phyloP scores from a whole-genome alignment of 2,329 filamentous ascomycete genomes.

The Pseudogymnoascus sp. region DNA sequence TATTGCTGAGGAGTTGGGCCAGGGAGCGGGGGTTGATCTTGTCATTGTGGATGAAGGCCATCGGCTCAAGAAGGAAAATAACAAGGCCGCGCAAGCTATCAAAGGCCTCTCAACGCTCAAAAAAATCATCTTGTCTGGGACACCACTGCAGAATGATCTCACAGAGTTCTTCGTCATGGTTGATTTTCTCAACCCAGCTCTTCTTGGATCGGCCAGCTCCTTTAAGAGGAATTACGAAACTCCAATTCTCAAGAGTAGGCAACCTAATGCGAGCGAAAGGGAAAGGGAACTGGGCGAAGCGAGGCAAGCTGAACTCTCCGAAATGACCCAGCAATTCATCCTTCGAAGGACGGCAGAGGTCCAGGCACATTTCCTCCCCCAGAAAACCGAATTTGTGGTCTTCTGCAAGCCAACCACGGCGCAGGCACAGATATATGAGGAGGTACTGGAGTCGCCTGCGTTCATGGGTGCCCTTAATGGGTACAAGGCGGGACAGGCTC shows the following conservation, averaged over 20 bases:
- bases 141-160: constrained; percentile 90
- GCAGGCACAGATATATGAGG: constrained; percentile 79
- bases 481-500: constrained; percentile 44
- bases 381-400: constrained; percentile 92
- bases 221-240: constrained; percentile 95
- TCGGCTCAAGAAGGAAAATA: constrained; percentile 93
- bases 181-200: constrained; percentile 85
- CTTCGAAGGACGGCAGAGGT: constrained; percentile 85
- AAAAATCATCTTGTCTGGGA: constrained; percentile 50
- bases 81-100: constrained; percentile 84
- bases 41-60: constrained; percentile 98
- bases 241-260: constrained; percentile 66
- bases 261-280: constrained; percentile 48
- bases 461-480: constrained; percentile 54
- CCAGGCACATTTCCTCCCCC: constrained; percentile 78
- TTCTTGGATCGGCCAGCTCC: constrained; percentile 86
- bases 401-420: constrained; percentile 87
- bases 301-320: constrained; percentile 77
- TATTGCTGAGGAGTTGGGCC: constrained; percentile 58
- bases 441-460: constrained; percentile 56
- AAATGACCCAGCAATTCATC: constrained; percentile 87
- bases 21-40: constrained; percentile 60
- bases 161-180: constrained; percentile 90
- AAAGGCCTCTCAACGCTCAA: constrained; percentile 60
- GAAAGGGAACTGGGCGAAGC: constrained; percentile 64